These are phyloP conservation scores for Cynanchum wilfordii DNA, from an alignment of 257 asterid species.

Conservation along the genomic window DNA sequence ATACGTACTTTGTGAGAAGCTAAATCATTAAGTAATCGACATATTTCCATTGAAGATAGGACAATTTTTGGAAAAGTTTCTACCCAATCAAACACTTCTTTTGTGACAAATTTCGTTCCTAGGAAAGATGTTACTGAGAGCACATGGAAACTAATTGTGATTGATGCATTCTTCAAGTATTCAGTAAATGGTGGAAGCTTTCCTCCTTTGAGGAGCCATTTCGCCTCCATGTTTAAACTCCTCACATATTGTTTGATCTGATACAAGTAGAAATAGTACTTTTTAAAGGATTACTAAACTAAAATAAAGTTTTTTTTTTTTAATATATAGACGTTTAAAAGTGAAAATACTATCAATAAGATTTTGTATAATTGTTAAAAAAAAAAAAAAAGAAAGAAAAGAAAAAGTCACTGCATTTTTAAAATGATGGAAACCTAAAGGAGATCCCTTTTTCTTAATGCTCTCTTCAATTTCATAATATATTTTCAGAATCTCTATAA, in stretches of 20 bases:
- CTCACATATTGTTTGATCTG: not conserved
- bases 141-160: constrained; percentile 7
- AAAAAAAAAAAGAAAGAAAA: no score
- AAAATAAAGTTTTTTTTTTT: no score
- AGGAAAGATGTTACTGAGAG: constrained; percentile 5
- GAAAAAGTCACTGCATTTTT: not conserved
- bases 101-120: constrained; percentile 9
- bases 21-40: constrained; percentile 15
- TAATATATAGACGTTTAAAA: no score
- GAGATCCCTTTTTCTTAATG: not conserved
- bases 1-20: constrained; percentile 15
- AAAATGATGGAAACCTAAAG: not conserved
- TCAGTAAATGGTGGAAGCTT: constrained; percentile 20
- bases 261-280: no score
- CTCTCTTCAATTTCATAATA: not conserved
- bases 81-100: constrained; percentile 22
- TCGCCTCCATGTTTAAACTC: not conserved
- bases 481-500: not conserved
- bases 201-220: constrained; percentile 12
- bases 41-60: constrained; percentile 3
- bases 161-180: constrained; percentile 11
- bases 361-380: no score
- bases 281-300: no score
- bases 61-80: constrained; percentile 7
- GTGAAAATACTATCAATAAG: no score